phyloP scores from a whole-genome alignment of 2,329 filamentous ascomycete genomes.

The Epichloe uncinata region DNA sequence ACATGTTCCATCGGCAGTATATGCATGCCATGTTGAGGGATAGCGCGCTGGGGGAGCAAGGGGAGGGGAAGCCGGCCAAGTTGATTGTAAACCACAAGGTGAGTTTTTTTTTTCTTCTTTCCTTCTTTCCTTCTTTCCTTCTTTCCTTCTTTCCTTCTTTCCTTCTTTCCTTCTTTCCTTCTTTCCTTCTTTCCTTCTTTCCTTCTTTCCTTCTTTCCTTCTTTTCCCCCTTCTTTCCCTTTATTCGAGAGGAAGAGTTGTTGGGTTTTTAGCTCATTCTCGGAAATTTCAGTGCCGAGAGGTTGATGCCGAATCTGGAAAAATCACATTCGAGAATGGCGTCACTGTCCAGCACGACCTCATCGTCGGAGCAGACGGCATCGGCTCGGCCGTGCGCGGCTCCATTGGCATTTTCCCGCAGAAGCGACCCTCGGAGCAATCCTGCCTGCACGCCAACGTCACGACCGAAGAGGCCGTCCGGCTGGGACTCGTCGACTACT shows the following conservation, averaged over 20 bases:
- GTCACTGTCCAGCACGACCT: conserved; percentile 38
- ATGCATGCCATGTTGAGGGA: conserved; percentile 58
- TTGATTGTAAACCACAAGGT: conserved; percentile 44
- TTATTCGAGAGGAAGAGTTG: too few species aligned
- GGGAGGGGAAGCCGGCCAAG: conserved; percentile 38
- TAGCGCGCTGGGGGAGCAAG: conserved; percentile 36
- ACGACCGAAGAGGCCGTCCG: conserved; percentile 44
- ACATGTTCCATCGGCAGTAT: conserved; percentile 57
- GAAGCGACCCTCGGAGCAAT: conserved; percentile 44
- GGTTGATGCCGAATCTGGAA: conserved; percentile 38
- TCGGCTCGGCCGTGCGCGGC: conserved; percentile 50
- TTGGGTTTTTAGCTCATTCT: not conserved
- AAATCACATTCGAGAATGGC: conserved; percentile 41
- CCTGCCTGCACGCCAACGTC: conserved; percentile 54
- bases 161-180: too few species aligned
- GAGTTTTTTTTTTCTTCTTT: not conserved
- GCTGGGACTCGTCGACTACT: conserved; percentile 50
- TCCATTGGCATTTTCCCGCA: conserved; percentile 49
- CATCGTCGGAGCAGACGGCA: conserved; percentile 52
- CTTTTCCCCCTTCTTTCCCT: too few species aligned
- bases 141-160: too few species aligned
- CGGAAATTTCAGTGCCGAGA: conserved; percentile 24
- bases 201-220: too few species aligned
- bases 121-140: too few species aligned
- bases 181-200: not conserved